These are phyloP conservation scores for Chlamydomonas incerta DNA, from an alignment of 139 green algal genomes.

Conservation along the genomic window DNA sequence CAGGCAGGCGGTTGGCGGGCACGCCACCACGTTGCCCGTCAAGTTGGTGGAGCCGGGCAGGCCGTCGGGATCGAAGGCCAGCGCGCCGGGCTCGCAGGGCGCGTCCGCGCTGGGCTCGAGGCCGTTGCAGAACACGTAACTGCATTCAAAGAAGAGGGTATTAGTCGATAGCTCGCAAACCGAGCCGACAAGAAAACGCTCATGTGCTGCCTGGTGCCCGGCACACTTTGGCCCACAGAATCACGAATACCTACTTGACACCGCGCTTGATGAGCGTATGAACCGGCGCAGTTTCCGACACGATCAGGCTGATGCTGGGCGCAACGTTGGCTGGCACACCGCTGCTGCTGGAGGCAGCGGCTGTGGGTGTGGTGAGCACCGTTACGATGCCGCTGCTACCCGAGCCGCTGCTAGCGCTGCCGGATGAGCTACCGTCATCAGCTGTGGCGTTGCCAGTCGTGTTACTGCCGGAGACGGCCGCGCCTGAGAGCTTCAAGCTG, in stretches of 20 bases:
- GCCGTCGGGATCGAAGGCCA: constrained; percentile 21
- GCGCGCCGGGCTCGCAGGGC: constrained; percentile 28
- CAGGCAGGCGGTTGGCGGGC: constrained; percentile 1
- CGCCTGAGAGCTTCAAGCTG: too few relatives aligned
- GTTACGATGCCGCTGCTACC: neutral
- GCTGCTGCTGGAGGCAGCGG: too few relatives aligned
- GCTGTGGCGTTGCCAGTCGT: too few relatives aligned
- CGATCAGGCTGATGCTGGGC: neutral
- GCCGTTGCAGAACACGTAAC: constrained; percentile 17
- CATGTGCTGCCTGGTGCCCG: too few relatives aligned
- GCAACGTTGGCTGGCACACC: neutral
- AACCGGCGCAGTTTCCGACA: neutral
- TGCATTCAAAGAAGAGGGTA: neutral
- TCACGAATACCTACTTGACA: neutral
- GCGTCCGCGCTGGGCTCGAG: neutral
- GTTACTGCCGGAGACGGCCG: too few relatives aligned
- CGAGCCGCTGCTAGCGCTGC: neutral
- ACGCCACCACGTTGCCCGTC: constrained; percentile 14
- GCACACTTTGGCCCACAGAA: too few relatives aligned
- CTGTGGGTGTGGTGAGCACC: neutral
- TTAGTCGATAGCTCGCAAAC: too few relatives aligned
- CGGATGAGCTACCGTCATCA: too few relatives aligned
- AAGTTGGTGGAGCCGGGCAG: constrained; percentile 1
- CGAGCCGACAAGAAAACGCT: too few relatives aligned
- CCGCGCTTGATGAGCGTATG: neutral